Evolutionary conservation across 306 rosid species (phyloP).

Genomic region (Betula pendula): DNA sequence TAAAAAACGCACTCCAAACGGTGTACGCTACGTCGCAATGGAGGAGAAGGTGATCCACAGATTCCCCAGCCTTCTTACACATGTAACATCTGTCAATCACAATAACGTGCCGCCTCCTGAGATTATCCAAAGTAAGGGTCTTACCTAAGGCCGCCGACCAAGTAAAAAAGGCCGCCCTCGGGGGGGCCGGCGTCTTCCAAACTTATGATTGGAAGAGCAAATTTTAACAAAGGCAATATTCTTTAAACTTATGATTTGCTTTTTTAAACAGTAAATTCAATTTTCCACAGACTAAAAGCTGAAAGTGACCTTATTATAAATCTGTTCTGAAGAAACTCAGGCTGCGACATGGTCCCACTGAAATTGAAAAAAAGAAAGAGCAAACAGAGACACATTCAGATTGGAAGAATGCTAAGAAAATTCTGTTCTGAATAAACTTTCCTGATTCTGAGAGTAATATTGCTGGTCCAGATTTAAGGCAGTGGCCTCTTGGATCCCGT

Average conservation of each 20-base stretch:
- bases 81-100: no score
- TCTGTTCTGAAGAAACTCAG: not conserved
- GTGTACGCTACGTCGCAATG: no score
- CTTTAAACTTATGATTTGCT: not conserved
- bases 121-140: no score
- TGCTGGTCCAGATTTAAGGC: conserved; percentile 51
- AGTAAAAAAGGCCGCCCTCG: no score
- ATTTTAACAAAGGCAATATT: not conserved
- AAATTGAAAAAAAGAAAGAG: not conserved
- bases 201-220: no score
- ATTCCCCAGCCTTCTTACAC: no score
- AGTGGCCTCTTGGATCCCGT: conserved; percentile 38
- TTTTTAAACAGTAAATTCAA: not conserved
- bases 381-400: not conserved
- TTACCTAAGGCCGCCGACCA: no score
- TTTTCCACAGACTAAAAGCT: not conserved
- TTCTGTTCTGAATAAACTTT: conserved; percentile 8
- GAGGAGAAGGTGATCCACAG: no score
- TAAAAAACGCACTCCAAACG: no score
- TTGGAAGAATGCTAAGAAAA: conserved; percentile 12
- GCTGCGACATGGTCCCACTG: not conserved
- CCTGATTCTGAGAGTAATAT: no score
- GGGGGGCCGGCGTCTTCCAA: no score
- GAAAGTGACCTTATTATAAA: not conserved
- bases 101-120: no score